Evolutionary conservation across 1,284 basidiomycete species (phyloP).

Genomic region (Wolfiporia cocos): DNA sequence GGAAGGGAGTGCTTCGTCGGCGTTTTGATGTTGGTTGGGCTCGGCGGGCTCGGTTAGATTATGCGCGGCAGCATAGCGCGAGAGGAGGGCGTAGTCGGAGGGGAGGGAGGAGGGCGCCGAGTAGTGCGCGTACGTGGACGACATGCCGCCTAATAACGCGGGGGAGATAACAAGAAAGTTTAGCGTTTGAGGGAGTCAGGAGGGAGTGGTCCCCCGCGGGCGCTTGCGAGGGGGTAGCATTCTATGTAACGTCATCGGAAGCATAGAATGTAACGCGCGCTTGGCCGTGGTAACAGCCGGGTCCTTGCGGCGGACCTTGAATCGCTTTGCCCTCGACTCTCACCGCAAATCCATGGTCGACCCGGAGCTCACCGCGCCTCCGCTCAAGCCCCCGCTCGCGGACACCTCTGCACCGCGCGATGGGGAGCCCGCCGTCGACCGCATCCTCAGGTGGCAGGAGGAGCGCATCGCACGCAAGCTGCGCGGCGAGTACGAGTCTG

Average conservation of each 20-base stretch:
- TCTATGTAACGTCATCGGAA: too few species aligned
- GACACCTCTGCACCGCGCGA: slow-evolving; percentile 48
- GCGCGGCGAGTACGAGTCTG: slow-evolving; percentile 73
- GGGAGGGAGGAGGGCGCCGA: slow-evolving; percentile 48
- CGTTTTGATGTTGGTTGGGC: slow-evolving; percentile 8
- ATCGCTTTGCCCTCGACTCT: too few species aligned
- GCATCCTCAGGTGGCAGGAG: slow-evolving; percentile 63
- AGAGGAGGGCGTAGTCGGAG: slow-evolving; percentile 56
- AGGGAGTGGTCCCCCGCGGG: too few species aligned
- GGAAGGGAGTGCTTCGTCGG: slow-evolving; percentile 6
- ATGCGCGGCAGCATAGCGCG: slow-evolving; percentile 36
- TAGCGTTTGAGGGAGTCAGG: too few species aligned
- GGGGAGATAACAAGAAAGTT: background rate
- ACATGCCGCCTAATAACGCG: slow-evolving; percentile 21
- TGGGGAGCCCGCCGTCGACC: slow-evolving; percentile 48
- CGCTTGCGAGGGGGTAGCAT: too few species aligned
- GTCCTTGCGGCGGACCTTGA: too few species aligned
- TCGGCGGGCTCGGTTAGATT: slow-evolving; percentile 7
- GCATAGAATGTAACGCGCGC: too few species aligned
- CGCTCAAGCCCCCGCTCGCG: slow-evolving; percentile 44
- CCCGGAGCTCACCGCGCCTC: slow-evolving; percentile 23
- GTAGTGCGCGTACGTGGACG: slow-evolving; percentile 44
- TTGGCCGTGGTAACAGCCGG: too few species aligned
- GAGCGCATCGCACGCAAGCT: slow-evolving; percentile 61
- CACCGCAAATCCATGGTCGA: slow-evolving; percentile 14